phyloP scores from a whole-genome alignment of 1,284 basidiomycete species.

The Clitocybe nebularis region DNA sequence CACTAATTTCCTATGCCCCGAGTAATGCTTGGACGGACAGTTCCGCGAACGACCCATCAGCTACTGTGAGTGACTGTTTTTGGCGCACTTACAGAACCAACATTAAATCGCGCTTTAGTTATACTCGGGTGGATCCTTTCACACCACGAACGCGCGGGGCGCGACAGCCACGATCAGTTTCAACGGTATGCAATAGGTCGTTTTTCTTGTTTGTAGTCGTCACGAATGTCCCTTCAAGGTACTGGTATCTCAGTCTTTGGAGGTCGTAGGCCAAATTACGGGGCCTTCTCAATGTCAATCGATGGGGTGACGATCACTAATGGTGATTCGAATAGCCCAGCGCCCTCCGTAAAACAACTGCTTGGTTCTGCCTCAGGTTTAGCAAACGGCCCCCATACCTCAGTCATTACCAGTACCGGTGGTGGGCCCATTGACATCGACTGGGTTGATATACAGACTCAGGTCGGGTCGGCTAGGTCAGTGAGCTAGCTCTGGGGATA shows the following conservation, averaged over 20 bases:
- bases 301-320: constrained; percentile 38
- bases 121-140: constrained; percentile 38
- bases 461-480: constrained; percentile 35
- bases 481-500: constrained; percentile 37
- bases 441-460: constrained; percentile 37
- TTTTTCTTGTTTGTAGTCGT: constrained; percentile 12
- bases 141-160: constrained; percentile 32
- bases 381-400: constrained; percentile 41
- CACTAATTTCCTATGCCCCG: constrained; percentile 41
- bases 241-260: constrained; percentile 53
- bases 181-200: constrained; percentile 27
- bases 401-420: constrained; percentile 40
- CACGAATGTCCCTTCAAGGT: constrained; percentile 28
- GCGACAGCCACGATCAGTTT: constrained; percentile 41
- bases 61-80: constrained; percentile 26
- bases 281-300: constrained; percentile 41
- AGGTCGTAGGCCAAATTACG: constrained; percentile 42
- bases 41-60: constrained; percentile 29
- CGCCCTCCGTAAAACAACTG: constrained; percentile 31
- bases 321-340: constrained; percentile 31
- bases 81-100: neutral
- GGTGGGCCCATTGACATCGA: constrained; percentile 46
- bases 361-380: constrained; percentile 41
- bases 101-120: constrained; percentile 21
- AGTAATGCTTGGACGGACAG: constrained; percentile 41